These are phyloP conservation scores for Mitragyna speciosa DNA, from an alignment of 257 asterid species.

Conservation along the genomic window DNA sequence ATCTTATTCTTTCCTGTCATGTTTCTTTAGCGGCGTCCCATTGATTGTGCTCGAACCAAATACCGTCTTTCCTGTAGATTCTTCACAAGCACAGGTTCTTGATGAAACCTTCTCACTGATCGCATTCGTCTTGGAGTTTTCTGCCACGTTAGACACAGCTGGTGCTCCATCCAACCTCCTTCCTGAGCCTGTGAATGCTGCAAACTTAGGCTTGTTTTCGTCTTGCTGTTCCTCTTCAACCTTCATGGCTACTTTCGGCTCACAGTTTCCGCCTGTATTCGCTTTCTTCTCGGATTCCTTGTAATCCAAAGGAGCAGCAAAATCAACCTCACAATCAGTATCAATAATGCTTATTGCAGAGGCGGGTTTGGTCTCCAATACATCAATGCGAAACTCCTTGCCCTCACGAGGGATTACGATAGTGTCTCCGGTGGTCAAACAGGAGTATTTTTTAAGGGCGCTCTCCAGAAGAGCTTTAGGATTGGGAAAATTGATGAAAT, in stretches of 20 bases:
- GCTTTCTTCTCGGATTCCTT: conserved; percentile 1
- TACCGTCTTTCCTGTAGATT: background rate
- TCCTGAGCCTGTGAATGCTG: background rate
- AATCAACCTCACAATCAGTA: background rate
- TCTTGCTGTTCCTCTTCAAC: too few species aligned
- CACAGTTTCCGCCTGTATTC: background rate
- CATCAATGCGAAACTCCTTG: background rate
- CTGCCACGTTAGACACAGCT: background rate
- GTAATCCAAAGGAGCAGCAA: conserved; percentile 1
- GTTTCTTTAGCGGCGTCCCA: background rate
- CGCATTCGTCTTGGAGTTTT: background rate
- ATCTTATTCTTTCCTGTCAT: background rate
- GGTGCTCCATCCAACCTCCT: background rate
- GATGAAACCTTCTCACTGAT: background rate
- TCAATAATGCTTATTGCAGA: background rate
- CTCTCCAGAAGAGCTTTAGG: conserved; percentile 5
- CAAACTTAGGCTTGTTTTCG: background rate
- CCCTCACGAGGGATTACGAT: background rate
- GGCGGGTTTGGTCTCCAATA: background rate
- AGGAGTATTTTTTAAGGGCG: background rate
- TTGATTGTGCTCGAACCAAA: background rate
- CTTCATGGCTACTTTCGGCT: too few species aligned
- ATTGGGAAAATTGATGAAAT: conserved; percentile 1
- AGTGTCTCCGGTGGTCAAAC: conserved; percentile 6
- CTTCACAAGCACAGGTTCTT: background rate